Evolutionary conservation across 1,284 basidiomycete genomes (phyloP), one percentile per base, ranked within the genome.

Genomic region (Erythrobasidium hasegawianum): DNA sequence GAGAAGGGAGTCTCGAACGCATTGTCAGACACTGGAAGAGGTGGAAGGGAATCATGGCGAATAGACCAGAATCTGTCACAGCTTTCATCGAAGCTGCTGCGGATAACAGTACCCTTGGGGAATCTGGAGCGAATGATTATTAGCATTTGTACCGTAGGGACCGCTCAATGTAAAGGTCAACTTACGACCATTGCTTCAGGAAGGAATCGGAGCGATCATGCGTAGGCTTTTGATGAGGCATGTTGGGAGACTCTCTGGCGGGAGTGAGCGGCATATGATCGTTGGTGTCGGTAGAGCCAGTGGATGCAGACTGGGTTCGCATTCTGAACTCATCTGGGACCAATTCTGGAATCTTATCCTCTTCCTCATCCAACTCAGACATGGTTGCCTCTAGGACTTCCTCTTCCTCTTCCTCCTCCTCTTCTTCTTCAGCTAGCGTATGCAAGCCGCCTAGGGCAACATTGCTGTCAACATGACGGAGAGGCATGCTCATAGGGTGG

Each of bases 371-470:
- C 50, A 53, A 33, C 29, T 60, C 58, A 8, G 50, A 54, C 29
- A 57, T 59, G 9, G 41, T 60, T n/a, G 29, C 60, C 13, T 40
- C 27, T n/a, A 56, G 26, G 56, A 20, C 52, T 1, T 55, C 57
- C n/a, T 59, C 45, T 2, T 57, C 64, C 13, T 68, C 68, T 18
- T 67, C 67, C n/a, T 72, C 72, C 45, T 75, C 73, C 58, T 75
- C 73, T 7, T 75, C 73, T 62, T 73, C 73, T 52, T 75, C 73
- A 22, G 71, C 70, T 16, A 75, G 70, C 1, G 72, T 73, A 33
- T 74, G 71, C 58, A 75, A 62, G 24, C 54, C 50, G 14, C 68
- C 65, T 47, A 55, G 40, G 55, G 43, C 61, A 53, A 54, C 38
- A 29, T 27, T 50, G 18, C 50, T 22, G 27, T 65, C 56, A 45